Conservation (phyloP, 495 filamentous ascomycete genomes). For the Pseudoneurospora amorphoporcata region DNA sequence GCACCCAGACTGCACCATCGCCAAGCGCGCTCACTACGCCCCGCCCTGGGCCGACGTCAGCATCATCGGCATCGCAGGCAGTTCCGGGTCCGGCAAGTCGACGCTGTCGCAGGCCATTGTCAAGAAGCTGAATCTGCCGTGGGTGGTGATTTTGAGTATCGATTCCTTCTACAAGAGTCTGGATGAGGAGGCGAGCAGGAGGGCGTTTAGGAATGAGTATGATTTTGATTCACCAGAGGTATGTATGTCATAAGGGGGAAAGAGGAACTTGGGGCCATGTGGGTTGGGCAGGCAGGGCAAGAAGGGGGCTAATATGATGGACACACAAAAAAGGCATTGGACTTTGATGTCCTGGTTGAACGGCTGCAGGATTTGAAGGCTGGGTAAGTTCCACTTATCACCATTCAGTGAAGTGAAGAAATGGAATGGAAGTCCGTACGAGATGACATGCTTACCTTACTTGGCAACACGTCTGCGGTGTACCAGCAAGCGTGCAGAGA, state of each 20-base stretch:
- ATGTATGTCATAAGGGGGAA: constrained; percentile 5
- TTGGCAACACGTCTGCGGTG: neutral
- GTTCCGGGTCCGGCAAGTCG: constrained; percentile 96
- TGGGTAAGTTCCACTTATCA: constrained; percentile 50
- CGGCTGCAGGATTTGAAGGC: constrained; percentile 73
- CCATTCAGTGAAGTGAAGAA: neutral
- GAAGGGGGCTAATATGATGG: too few relatives aligned
- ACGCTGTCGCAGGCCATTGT: constrained; percentile 89
- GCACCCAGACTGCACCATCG: constrained; percentile 24
- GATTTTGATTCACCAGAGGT: constrained; percentile 86
- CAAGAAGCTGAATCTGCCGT: constrained; percentile 77
- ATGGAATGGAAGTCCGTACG: neutral
- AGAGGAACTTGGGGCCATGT: too few relatives aligned
- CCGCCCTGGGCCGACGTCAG: constrained; percentile 90
- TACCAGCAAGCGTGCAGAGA: constrained; percentile 85
- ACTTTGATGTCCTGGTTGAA: constrained; percentile 85
- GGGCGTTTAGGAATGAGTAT: constrained; percentile 81
- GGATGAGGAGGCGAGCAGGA: constrained; percentile 56
- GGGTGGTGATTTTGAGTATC: constrained; percentile 96
- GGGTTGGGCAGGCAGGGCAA: constrained; percentile 8
- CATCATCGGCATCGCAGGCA: constrained; percentile 93
- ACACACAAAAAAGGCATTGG: constrained; percentile 46
- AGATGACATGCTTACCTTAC: neutral
- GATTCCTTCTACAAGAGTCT: constrained; percentile 95
- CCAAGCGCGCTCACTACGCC: constrained; percentile 58